These are phyloP conservation scores for Volvox carteri DNA, from an alignment of 163 green algal genomes.

Conservation along the genomic window DNA sequence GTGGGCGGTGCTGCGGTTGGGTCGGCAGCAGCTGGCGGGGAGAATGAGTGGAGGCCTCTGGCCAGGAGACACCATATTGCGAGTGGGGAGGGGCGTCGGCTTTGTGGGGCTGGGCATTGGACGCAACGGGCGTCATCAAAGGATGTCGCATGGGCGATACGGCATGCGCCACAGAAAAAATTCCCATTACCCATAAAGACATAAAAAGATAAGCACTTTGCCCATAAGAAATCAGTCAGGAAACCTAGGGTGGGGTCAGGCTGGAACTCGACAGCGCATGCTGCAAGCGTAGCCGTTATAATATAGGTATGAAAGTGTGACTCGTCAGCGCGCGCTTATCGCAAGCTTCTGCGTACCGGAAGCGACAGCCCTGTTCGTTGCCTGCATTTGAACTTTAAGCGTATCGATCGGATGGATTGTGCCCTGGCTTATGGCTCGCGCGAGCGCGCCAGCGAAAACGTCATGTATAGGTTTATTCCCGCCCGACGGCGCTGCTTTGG, in stretches of 20 bases:
- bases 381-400: slow-evolving; percentile 88
- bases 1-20: neutral
- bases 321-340: slow-evolving; percentile 11
- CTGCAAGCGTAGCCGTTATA: neutral
- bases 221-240: too few relatives aligned
- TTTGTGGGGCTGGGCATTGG: too few relatives aligned
- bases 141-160: too few relatives aligned
- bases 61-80: too few relatives aligned
- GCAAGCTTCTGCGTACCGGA: neutral
- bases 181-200: too few relatives aligned
- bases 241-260: too few relatives aligned
- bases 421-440: slow-evolving; percentile 84
- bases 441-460: slow-evolving; percentile 88
- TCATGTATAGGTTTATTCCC: slow-evolving; percentile 83
- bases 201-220: too few relatives aligned
- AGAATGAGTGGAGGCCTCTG: too few relatives aligned
- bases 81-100: too few relatives aligned
- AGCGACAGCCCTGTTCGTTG: neutral
- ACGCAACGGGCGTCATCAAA: too few relatives aligned
- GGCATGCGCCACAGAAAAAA: too few relatives aligned
- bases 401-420: slow-evolving; percentile 96
- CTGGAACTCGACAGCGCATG: neutral
- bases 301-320: neutral
- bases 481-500: neutral
- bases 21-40: neutral